Percentiles rank a stretch among this genome's conserved stretches.
Evolutionary conservation across 2,329 filamentous ascomycete species (phyloP).

Genomic region (Xylaria sp.): DNA sequence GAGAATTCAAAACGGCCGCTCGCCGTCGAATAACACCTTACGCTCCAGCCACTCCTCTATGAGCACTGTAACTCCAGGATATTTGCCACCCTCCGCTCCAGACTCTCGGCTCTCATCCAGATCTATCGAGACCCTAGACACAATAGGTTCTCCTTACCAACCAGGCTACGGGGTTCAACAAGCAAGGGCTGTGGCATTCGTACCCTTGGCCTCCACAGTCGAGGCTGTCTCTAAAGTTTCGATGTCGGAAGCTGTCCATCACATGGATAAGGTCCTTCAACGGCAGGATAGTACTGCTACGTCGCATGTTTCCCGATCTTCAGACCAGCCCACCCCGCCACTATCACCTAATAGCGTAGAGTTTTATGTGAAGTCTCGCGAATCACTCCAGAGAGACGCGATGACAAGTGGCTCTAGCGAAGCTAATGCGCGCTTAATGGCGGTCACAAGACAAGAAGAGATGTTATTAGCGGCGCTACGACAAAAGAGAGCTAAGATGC

Average conservation of each 20-base stretch:
- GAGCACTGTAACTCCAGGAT: slow-evolving; percentile 31
- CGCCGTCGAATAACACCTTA: slow-evolving; percentile 33
- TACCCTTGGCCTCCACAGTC: slow-evolving; percentile 40
- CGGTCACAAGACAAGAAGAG: slow-evolving; percentile 63
- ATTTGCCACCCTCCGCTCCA: slow-evolving; percentile 25
- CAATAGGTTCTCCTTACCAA: slow-evolving; percentile 39
- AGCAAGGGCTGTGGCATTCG: slow-evolving; percentile 47
- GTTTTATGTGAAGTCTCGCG: slow-evolving; percentile 50
- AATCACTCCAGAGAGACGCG: slow-evolving; percentile 42
- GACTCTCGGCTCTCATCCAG: slow-evolving; percentile 47
- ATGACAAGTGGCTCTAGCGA: slow-evolving; percentile 33
- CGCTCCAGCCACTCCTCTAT: slow-evolving; percentile 36
- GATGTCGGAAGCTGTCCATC: slow-evolving; percentile 22
- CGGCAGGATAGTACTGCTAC: slow-evolving; percentile 27
- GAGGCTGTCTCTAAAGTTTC: slow-evolving; percentile 34
- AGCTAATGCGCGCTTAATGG: slow-evolving; percentile 55
- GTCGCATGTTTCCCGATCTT: slow-evolving; percentile 40
- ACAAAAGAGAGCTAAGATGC: slow-evolving; percentile 62
- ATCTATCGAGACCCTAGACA: slow-evolving; percentile 46
- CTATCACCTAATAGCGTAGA: slow-evolving; percentile 59
- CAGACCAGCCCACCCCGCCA: slow-evolving; percentile 55
- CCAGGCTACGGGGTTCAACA: slow-evolving; percentile 46
- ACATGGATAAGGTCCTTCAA: slow-evolving; percentile 23
- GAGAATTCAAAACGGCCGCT: slow-evolving; percentile 29
- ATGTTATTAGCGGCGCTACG: slow-evolving; percentile 62